A percentile compares a stretch with the other conserved stretches of the same genome.
Evolutionary conservation across 495 filamentous ascomycete genomes (phyloP).

Genomic region (Glonium stellatum): DNA sequence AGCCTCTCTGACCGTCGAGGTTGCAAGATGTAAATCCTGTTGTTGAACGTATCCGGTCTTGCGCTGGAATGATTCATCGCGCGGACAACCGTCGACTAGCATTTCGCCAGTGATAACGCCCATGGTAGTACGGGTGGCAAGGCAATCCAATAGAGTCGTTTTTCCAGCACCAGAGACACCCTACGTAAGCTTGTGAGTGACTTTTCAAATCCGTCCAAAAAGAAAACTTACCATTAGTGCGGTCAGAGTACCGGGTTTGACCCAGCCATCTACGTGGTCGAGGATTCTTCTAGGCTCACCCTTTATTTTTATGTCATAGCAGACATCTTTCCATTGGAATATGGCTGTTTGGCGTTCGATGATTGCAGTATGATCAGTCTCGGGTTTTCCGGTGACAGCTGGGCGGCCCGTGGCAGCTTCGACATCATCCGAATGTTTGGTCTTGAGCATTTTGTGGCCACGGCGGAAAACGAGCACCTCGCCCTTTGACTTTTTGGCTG

Average conservation of each 20-base stretch:
- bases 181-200: not conserved
- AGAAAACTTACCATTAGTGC: constrained; percentile 56
- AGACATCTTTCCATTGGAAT: constrained; percentile 81
- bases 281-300: constrained; percentile 65
- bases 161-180: constrained; percentile 67
- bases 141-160: constrained; percentile 63
- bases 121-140: constrained; percentile 76
- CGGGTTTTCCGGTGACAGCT: constrained; percentile 39
- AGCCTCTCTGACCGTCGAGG: constrained; percentile 79
- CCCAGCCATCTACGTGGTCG: constrained; percentile 80
- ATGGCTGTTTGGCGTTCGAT: constrained; percentile 62
- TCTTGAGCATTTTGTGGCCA: constrained; percentile 58
- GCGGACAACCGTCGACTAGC: constrained; percentile 69
- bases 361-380: constrained; percentile 41
- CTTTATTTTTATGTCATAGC: constrained; percentile 88
- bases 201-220: not conserved
- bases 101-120: constrained; percentile 82
- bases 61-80: constrained; percentile 78
- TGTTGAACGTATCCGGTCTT: constrained; percentile 96
- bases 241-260: constrained; percentile 83
- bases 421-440: constrained; percentile 49
- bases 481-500: constrained; percentile 73
- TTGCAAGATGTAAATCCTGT: constrained; percentile 84
- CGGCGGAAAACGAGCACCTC: constrained; percentile 83
- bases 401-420: constrained; percentile 41